Conservation (phyloP, 805 yeast species). For the Candida nemodendra region DNA sequence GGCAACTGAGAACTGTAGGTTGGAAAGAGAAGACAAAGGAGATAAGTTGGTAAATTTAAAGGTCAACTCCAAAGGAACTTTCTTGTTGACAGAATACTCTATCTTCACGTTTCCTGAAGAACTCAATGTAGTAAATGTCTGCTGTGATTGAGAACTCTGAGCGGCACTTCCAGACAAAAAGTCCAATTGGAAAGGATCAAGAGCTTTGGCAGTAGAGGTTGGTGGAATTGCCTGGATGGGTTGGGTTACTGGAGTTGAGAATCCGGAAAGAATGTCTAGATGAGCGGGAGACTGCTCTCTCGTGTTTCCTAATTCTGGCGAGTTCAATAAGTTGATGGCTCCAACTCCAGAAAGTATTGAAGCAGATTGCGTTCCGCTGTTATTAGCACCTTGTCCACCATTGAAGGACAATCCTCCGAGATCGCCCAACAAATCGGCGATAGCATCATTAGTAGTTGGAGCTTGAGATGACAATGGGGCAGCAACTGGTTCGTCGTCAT, state of each 20-base stretch:
- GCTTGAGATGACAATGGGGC: constrained; percentile 25
- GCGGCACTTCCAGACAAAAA: constrained; percentile 19
- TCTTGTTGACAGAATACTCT: constrained; percentile 22
- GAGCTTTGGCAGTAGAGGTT: constrained; percentile 7
- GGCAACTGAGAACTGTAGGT: constrained; percentile 33
- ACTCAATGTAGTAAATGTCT: constrained; percentile 7
- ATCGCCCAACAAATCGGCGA: constrained; percentile 74
- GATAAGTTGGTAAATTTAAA: constrained; percentile 27
- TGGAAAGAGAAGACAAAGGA: constrained; percentile 52
- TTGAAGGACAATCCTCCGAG: constrained; percentile 59
- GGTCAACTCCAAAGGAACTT: constrained; percentile 18
- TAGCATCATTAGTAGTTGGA: constrained; percentile 41
- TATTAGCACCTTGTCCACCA: constrained; percentile 25
- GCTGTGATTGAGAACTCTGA: constrained; percentile 2
- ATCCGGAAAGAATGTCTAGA: constrained; percentile 16
- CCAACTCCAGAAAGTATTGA: constrained; percentile 24
- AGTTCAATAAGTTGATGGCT: constrained; percentile 31
- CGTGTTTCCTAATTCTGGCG: constrained; percentile 23
- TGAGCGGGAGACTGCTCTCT: constrained; percentile 19
- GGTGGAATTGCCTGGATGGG: constrained; percentile 2
- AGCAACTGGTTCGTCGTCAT: constrained; percentile 38
- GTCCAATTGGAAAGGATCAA: constrained; percentile 37
- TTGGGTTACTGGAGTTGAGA: constrained; percentile 14
- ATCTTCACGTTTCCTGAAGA: constrained; percentile 24
- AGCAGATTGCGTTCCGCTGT: constrained; percentile 8